phyloP scores from a whole-genome alignment of 805 yeast species.

The Barnettozyma siamensis region DNA sequence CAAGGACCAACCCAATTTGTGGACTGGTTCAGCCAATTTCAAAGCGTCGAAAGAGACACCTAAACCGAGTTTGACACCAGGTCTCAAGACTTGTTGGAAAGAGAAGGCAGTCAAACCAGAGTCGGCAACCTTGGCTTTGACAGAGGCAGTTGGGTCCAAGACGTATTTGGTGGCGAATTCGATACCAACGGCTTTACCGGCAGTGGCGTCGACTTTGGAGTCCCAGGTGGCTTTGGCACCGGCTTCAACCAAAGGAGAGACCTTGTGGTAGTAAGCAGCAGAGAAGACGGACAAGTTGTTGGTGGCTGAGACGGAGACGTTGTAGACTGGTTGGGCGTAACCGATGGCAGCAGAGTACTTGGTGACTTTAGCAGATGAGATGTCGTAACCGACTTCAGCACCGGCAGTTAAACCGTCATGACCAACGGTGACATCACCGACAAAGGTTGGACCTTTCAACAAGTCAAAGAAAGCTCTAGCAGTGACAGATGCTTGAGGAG shows the following conservation, averaged over 20 bases:
- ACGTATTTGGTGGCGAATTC: slow-evolving; percentile 95
- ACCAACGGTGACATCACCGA: slow-evolving; percentile 92
- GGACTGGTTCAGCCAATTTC: slow-evolving; percentile 93
- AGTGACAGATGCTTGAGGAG: slow-evolving; percentile 87
- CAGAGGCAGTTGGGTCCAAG: slow-evolving; percentile 81
- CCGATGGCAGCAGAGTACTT: slow-evolving; percentile 93
- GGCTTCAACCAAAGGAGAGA: slow-evolving; percentile 85
- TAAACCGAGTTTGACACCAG: slow-evolving; percentile 93
- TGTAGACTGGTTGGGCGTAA: slow-evolving; percentile 82
- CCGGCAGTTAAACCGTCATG: slow-evolving; percentile 97
- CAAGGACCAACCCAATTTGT: slow-evolving; percentile 94
- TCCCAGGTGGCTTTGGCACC: slow-evolving; percentile 98
- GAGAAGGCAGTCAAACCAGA: slow-evolving; percentile 91
- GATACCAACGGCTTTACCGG: slow-evolving; percentile 76
- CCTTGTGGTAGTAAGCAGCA: slow-evolving; percentile 96
- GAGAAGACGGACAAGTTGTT: slow-evolving; percentile 84
- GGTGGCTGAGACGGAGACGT: slow-evolving; percentile 73
- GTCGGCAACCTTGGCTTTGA: slow-evolving; percentile 96
- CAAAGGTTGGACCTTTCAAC: slow-evolving; percentile 91
- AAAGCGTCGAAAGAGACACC: slow-evolving; percentile 97
- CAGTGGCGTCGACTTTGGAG: slow-evolving; percentile 60
- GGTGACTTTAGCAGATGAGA: slow-evolving; percentile 85
- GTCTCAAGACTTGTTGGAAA: slow-evolving; percentile 91
- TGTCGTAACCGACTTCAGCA: slow-evolving; percentile 95
- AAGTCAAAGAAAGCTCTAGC: slow-evolving; percentile 94